Percentiles rank a stretch among this genome's conserved stretches.
phyloP scores from a whole-genome alignment of 371 early-diverging fungal species.

The Capniomyces stellatus region DNA sequence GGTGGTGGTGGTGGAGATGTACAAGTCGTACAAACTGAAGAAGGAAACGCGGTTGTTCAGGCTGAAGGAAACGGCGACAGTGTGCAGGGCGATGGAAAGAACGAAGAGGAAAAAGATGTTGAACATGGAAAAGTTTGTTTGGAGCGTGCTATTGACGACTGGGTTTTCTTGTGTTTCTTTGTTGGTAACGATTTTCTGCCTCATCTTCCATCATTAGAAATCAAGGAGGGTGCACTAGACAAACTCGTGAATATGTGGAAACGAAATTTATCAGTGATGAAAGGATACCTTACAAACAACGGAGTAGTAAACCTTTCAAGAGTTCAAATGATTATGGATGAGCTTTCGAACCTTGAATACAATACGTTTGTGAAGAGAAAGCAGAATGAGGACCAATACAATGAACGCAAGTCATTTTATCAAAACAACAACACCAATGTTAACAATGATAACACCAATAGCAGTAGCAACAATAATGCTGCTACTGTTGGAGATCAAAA shows the following conservation, averaged over 20 bases:
- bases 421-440: slow-evolving; percentile 5
- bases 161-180: slow-evolving; percentile 98
- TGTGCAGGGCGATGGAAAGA: slow-evolving; percentile 23
- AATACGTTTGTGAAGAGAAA: slow-evolving; percentile 58
- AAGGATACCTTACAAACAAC: slow-evolving; percentile 71
- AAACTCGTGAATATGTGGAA: slow-evolving; percentile 78
- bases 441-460: neutral
- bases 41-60: neutral
- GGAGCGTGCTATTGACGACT: slow-evolving; percentile 95
- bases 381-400: slow-evolving; percentile 17
- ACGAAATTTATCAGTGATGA: slow-evolving; percentile 37
- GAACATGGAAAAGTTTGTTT: slow-evolving; percentile 61
- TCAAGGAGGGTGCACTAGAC: slow-evolving; percentile 93
- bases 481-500: neutral
- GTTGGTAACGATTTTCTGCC: slow-evolving; percentile 99
- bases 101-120: too few relatives aligned
- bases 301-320: slow-evolving; percentile 68
- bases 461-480: neutral
- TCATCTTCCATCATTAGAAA: slow-evolving; percentile 93
- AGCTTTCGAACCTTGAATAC: slow-evolving; percentile 71
- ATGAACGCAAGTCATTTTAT: too few relatives aligned
- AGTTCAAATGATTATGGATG: slow-evolving; percentile 55
- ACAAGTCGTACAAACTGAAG: neutral
- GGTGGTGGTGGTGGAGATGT: too few relatives aligned
- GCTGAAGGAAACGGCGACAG: too few relatives aligned